Conservation (phyloP, 371 early-diverging fungal species). For the Haplosporangium sp. region DNA sequence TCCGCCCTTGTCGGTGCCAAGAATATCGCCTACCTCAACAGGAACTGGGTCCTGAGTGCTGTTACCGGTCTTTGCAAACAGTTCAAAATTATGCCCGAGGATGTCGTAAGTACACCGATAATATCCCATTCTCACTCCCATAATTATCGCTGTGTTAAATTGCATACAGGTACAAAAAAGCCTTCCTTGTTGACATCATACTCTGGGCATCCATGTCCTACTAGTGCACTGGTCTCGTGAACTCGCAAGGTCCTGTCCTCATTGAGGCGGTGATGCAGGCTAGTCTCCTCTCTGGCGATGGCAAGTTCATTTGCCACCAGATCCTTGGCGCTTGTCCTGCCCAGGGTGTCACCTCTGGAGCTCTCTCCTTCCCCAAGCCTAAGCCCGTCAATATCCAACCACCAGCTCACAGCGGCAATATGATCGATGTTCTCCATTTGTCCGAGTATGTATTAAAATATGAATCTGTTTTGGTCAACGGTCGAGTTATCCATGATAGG, state of each 20-base stretch:
- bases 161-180: too few species aligned
- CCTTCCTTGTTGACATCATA: not conserved
- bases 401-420: conserved; percentile 50
- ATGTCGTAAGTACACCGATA: conserved; percentile 31
- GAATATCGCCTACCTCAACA: conserved; percentile 42
- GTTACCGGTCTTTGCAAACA: conserved; percentile 34
- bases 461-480: not conserved
- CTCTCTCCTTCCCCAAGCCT: conserved; percentile 63
- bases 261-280: conserved; percentile 36
- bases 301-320: conserved; percentile 42
- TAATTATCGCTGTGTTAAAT: too few species aligned
- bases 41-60: conserved; percentile 51
- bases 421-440: conserved; percentile 65
- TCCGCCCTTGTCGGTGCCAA: conserved; percentile 48
- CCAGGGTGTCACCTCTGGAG: conserved; percentile 21
- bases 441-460: conserved; percentile 58
- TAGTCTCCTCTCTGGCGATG: conserved; percentile 42
- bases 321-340: conserved; percentile 33
- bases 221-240: conserved; percentile 46
- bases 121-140: not conserved
- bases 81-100: conserved; percentile 43
- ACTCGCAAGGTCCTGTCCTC: conserved; percentile 43
- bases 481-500: not conserved
- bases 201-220: not conserved
- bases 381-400: conserved; percentile 53